Evolutionary conservation across 192 early-diverging fungal genomes (phyloP).

Genomic region (Piromyces finnis): DNA sequence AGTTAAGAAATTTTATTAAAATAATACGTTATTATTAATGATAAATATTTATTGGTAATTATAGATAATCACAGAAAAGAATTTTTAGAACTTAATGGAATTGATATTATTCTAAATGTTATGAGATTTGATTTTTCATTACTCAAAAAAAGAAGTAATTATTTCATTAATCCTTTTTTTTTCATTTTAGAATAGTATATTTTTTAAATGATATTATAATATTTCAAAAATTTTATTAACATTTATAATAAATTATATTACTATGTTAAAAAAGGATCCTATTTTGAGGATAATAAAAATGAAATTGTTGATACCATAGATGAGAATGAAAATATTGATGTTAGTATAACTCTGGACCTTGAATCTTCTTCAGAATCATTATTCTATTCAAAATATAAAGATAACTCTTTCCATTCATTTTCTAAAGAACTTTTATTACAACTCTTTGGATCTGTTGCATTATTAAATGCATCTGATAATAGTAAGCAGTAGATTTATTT

Average conservation of each 20-base stretch:
- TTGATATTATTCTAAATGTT: not conserved
- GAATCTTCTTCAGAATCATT: not conserved
- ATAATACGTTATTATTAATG: no score
- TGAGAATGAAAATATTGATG: not conserved
- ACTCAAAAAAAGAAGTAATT: not conserved
- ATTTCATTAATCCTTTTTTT: no score
- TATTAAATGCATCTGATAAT: constrained; percentile 15
- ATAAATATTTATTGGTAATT: no score
- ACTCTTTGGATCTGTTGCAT: constrained; percentile 14
- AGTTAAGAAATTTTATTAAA: no score
- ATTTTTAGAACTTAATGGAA: not conserved
- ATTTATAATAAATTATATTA: no score
- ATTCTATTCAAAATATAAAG: not conserved
- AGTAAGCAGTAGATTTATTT: constrained; percentile 5
- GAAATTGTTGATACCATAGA: not conserved
- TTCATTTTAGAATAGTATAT: no score
- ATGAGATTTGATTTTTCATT: not conserved
- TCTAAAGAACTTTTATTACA: constrained; percentile 12
- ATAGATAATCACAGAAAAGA: not conserved
- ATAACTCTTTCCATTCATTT: constrained; percentile 1
- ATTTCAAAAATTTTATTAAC: no score
- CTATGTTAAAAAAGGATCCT: not conserved
- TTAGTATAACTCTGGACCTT: not conserved
- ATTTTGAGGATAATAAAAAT: not conserved
- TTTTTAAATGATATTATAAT: no score